Evolutionary conservation across 2,329 filamentous ascomycete species (phyloP).

Genomic region (Pseudocercospora pini-densiflorae): DNA sequence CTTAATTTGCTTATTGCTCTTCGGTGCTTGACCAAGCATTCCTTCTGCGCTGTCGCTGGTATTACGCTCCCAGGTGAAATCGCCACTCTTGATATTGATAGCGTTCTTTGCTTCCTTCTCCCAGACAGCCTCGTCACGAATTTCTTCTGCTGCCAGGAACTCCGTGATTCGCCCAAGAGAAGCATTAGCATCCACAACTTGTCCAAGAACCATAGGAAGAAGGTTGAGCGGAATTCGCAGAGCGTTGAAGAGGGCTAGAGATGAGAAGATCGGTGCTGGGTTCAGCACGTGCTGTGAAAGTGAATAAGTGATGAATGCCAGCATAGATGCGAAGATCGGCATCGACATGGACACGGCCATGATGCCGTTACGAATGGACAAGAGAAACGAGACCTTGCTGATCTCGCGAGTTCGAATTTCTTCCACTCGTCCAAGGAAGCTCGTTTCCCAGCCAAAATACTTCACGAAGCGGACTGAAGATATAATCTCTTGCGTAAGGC

Average conservation of each 20-base stretch:
- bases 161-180: conserved; percentile 86
- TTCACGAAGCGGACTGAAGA: conserved; percentile 94
- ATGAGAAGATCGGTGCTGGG: conserved; percentile 86
- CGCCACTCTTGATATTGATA: conserved; percentile 71
- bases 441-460: conserved; percentile 92
- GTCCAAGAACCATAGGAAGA: conserved; percentile 84
- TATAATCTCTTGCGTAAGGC: conserved; percentile 88
- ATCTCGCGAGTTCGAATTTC: conserved; percentile 79
- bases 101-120: conserved; percentile 58
- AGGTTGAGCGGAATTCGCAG: conserved; percentile 89
- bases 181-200: conserved; percentile 86
- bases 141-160: conserved; percentile 85
- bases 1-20: conserved; percentile 44
- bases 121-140: conserved; percentile 70
- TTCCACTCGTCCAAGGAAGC: conserved; percentile 77
- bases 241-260: conserved; percentile 89
- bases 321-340: conserved; percentile 93
- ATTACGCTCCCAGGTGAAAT: conserved; percentile 85
- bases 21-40: conserved; percentile 34
- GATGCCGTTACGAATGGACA: conserved; percentile 84
- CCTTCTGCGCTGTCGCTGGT: conserved; percentile 53
- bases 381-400: conserved; percentile 76
- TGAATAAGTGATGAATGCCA: conserved; percentile 83
- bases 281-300: conserved; percentile 65
- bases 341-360: conserved; percentile 83